phyloP scores from a whole-genome alignment of 108 stramenopile species.

The Skeletonema potamos region DNA sequence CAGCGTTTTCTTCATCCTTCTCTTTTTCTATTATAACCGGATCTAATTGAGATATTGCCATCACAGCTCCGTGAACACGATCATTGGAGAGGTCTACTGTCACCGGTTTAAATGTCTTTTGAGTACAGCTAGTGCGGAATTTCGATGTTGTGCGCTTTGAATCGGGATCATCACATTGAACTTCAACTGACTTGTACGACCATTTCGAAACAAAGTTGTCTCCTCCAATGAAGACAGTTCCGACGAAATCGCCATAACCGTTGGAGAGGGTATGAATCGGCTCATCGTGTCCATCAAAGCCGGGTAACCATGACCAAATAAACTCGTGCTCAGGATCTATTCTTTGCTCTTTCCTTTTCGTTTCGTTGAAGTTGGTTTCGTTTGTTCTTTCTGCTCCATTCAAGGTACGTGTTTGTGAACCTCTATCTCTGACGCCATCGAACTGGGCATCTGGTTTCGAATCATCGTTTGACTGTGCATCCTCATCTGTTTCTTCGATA shows the following conservation, averaged over 20 bases:
- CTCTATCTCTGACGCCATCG: not conserved
- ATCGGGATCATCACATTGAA: conserved; percentile 30
- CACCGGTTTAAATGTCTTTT: conserved; percentile 62
- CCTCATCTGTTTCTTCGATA: conserved; percentile 2
- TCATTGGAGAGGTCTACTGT: conserved; percentile 66
- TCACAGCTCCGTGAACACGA: conserved; percentile 76
- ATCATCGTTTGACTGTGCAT: not conserved
- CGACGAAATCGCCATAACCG: conserved; percentile 77
- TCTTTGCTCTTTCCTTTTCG: conserved; percentile 15
- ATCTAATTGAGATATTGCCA: conserved; percentile 87
- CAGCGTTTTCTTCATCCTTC: conserved; percentile 16
- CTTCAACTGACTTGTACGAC: conserved; percentile 64
- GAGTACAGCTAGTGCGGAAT: conserved; percentile 27
- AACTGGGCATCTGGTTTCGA: conserved; percentile 23
- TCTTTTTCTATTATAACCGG: conserved; percentile 37
- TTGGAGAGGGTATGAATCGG: conserved; percentile 88
- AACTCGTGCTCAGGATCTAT: conserved; percentile 66
- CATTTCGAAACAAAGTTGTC: conserved; percentile 87
- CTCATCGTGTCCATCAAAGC: conserved; percentile 88
- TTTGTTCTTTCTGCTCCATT: not conserved
- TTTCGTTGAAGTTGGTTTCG: conserved; percentile 1
- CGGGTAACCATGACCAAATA: conserved; percentile 95
- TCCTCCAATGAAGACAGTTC: conserved; percentile 89
- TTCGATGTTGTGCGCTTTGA: conserved; percentile 31
- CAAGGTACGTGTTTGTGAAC: conserved; percentile 1